These are phyloP conservation scores for Fomitopsis pinicola DNA, from an alignment of 1,284 basidiomycete species.

Conservation along the genomic window DNA sequence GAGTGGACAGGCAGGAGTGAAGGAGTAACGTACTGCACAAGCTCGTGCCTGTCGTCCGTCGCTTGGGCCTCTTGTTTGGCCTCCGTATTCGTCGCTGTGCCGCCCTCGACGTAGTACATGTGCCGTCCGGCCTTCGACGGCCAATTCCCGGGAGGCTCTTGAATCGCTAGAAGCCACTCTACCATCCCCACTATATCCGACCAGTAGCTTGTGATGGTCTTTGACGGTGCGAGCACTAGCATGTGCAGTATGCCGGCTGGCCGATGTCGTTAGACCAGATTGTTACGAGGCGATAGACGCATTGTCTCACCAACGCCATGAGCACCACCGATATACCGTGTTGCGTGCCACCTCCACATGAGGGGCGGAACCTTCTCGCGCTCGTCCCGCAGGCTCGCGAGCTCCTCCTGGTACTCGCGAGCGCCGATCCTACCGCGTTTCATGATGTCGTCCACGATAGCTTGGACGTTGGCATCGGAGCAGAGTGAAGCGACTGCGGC, in stretches of 20 bases:
- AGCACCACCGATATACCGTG: constrained; percentile 49
- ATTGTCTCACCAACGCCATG: constrained; percentile 45
- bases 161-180: constrained; percentile 42
- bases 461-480: constrained; percentile 16
- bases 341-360: constrained; percentile 56
- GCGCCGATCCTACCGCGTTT: constrained; percentile 40
- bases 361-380: constrained; percentile 30
- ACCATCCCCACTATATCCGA: constrained; percentile 37
- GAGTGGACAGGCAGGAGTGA: background rate
- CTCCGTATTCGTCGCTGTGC: constrained; percentile 5
- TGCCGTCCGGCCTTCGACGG: constrained; percentile 36
- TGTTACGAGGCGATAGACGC: background rate
- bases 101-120: constrained; percentile 15
- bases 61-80: constrained; percentile 9
- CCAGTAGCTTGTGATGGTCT: constrained; percentile 34
- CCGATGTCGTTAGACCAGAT: background rate
- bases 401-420: constrained; percentile 24
- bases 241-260: constrained; percentile 50
- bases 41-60: constrained; percentile 24
- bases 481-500: constrained; percentile 11
- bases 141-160: constrained; percentile 48
- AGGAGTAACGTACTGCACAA: constrained; percentile 40
- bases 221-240: constrained; percentile 38
- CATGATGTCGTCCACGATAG: constrained; percentile 43
- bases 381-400: constrained; percentile 13